These are phyloP conservation scores for Phytopythium oedochilum DNA, from an alignment of 352 stramenopile species.

Conservation along the genomic window DNA sequence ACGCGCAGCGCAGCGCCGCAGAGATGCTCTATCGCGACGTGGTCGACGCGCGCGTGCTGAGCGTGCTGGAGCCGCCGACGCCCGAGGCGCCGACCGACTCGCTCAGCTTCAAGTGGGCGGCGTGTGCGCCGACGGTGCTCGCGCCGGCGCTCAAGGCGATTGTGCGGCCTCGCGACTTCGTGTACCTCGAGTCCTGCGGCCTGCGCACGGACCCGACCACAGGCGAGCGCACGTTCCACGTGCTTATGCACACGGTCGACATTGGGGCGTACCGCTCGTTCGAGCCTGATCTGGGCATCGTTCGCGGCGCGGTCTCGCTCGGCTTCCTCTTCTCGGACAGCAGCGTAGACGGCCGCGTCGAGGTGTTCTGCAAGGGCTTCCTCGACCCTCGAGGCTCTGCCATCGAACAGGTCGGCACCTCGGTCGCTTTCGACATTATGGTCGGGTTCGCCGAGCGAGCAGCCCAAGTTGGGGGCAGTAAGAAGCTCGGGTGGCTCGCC, in stretches of 20 bases:
- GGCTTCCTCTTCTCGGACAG: conserved; percentile 27
- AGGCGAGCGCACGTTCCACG: conserved; percentile 20
- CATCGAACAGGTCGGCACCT: conserved; percentile 13
- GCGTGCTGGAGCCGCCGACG: conserved; percentile 24
- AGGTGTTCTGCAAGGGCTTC: conserved; percentile 35
- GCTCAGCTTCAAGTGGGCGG: conserved; percentile 32
- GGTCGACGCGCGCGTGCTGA: conserved; percentile 20
- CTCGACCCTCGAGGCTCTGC: conserved; percentile 24
- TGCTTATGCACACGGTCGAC: conserved; percentile 32
- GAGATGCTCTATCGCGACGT: conserved; percentile 22
- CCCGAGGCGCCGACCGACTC: conserved; percentile 18
- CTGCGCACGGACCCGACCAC: conserved; percentile 17
- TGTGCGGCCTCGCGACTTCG: conserved; percentile 28
- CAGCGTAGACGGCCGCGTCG: conserved; percentile 4
- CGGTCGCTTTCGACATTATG: conserved; percentile 15
- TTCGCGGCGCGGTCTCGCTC: conserved; percentile 28
- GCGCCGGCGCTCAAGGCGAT: conserved; percentile 24
- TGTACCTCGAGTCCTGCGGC: conserved; percentile 41
- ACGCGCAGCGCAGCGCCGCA: conserved; percentile 24
- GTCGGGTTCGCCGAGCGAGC: conserved; percentile 14
- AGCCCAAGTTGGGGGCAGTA: conserved; percentile 15
- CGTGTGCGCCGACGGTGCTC: conserved; percentile 18
- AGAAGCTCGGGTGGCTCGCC: conserved; percentile 26
- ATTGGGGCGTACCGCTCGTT: conserved; percentile 14
- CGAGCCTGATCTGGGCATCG: conserved; percentile 12